A percentile compares a stretch with the other conserved stretches of the same genome.
Conservation (phyloP, 805 yeast genomes). For the Candida ascalaphidarum region DNA sequence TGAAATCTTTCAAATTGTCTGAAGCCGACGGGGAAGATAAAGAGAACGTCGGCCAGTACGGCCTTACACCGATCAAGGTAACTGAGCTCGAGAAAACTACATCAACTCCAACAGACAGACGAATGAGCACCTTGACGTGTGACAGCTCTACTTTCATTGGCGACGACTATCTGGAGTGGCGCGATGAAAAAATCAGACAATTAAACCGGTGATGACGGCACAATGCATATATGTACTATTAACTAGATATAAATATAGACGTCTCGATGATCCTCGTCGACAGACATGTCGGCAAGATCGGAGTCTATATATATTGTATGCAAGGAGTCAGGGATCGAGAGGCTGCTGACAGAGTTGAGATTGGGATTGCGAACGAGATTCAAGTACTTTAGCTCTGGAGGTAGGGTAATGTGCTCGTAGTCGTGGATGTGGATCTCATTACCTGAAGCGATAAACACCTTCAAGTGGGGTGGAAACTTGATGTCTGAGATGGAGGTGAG, state of each 20-base stretch:
- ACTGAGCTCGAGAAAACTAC: background rate
- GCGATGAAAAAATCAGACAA: conserved; percentile 24
- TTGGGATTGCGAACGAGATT: conserved; percentile 8
- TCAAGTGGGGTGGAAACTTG: conserved; percentile 5
- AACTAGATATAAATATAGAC: background rate
- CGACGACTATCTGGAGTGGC: conserved; percentile 33
- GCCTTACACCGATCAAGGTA: conserved; percentile 6
- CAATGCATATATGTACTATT: too few species aligned
- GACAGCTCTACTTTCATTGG: conserved; percentile 32
- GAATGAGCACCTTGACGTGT: conserved; percentile 14
- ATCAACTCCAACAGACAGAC: conserved; percentile 1
- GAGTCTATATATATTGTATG: conserved; percentile 7
- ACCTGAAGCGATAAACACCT: conserved; percentile 8
- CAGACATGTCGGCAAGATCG: conserved; percentile 1
- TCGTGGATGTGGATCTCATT: conserved; percentile 6
- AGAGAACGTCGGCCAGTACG: conserved; percentile 7
- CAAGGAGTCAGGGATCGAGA: conserved; percentile 5
- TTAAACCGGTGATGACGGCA: conserved; percentile 1
- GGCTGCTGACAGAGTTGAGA: conserved; percentile 4
- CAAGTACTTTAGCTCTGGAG: conserved; percentile 5
- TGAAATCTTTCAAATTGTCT: background rate
- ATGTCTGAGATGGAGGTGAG: conserved; percentile 4
- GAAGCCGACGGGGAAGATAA: conserved; percentile 3
- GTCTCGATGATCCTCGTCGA: background rate
- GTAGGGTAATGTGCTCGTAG: conserved; percentile 8